A percentile compares a stretch with the other conserved stretches of the same genome.
phyloP scores from a whole-genome alignment of 1,139 yeast genomes.

The Diutina siamensis region DNA sequence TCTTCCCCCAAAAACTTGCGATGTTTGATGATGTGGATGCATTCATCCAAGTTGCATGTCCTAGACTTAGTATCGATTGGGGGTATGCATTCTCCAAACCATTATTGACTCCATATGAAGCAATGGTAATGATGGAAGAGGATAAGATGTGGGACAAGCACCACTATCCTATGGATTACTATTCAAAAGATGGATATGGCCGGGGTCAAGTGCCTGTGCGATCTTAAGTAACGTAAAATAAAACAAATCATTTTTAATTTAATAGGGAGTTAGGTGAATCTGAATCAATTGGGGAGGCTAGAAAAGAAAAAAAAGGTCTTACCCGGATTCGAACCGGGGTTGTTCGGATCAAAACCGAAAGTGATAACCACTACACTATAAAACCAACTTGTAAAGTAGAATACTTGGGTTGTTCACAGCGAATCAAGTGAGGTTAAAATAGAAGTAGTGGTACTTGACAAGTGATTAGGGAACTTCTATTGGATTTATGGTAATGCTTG shows the following conservation, averaged over 20 bases:
- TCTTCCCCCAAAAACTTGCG: conserved; percentile 87
- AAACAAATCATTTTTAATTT: too few species aligned
- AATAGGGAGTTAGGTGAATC: too few species aligned
- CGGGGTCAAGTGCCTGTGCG: conserved; percentile 58
- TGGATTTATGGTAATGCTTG: too few species aligned
- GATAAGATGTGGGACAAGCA: conserved; percentile 57
- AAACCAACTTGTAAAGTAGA: conserved; percentile 12
- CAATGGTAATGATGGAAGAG: conserved; percentile 75
- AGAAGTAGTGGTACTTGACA: too few species aligned
- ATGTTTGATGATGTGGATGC: conserved; percentile 92
- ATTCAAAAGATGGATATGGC: conserved; percentile 85
- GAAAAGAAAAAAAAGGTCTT: conserved; percentile 55
- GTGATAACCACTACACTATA: conserved; percentile 44
- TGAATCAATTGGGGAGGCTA: too few species aligned
- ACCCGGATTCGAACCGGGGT: conserved; percentile 97
- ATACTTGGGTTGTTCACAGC: too few species aligned
- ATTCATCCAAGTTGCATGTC: conserved; percentile 96
- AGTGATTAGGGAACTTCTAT: too few species aligned
- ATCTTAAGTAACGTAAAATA: background rate
- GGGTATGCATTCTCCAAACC: conserved; percentile 96
- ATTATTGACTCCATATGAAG: conserved; percentile 87
- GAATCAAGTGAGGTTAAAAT: too few species aligned
- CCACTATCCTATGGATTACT: conserved; percentile 93
- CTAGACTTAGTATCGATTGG: conserved; percentile 94
- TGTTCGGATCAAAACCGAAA: conserved; percentile 54